A percentile compares a stretch with the other conserved stretches of the same genome.
phyloP scores from a whole-genome alignment of 179 eudicot genomes.

The Beta macrorhiza region DNA sequence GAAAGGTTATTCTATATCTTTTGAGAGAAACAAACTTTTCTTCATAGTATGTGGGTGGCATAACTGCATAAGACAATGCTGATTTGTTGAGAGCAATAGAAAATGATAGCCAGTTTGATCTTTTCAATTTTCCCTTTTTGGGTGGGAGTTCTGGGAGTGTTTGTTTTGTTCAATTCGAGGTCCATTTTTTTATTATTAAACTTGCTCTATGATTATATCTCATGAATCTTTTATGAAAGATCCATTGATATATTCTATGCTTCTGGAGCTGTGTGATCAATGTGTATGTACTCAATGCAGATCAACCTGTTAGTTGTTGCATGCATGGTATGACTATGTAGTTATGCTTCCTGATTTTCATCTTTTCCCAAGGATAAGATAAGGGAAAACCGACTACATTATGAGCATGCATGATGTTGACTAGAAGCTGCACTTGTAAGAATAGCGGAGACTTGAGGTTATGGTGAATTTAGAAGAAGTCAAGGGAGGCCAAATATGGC shows the following conservation, averaged over 20 bases:
- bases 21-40: conserved; percentile 2
- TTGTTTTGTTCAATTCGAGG: neutral
- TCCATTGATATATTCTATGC: neutral
- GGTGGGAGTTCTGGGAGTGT: conserved; percentile 1
- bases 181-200: neutral
- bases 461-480: no score
- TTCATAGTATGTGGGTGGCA: neutral
- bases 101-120: neutral
- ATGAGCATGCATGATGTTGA: no score
- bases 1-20: conserved; percentile 13
- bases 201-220: neutral
- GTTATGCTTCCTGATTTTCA: neutral
- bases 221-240: conserved; percentile 1
- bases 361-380: no score
- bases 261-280: neutral
- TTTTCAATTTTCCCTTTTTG: neutral
- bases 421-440: no score
- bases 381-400: no score
- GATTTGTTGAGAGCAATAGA: neutral
- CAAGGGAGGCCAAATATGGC: no score
- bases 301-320: neutral
- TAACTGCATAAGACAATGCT: neutral
- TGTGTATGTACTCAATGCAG: neutral
- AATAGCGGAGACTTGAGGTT: no score
- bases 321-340: neutral